phyloP scores from a whole-genome alignment of 2,329 filamentous ascomycete genomes.

The Aspergillus unguis region DNA sequence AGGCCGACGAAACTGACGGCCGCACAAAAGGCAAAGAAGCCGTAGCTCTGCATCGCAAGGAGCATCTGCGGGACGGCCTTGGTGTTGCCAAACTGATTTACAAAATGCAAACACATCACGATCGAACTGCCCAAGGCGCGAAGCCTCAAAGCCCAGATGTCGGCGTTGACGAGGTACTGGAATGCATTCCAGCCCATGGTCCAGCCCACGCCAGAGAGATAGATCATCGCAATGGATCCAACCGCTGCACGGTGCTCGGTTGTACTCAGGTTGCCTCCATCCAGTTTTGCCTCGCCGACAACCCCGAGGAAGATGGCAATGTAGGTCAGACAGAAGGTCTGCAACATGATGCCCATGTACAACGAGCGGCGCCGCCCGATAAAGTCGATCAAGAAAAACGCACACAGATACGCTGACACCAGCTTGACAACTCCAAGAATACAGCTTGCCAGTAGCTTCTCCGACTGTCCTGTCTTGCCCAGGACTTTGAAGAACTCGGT shows the following conservation, averaged over 20 bases:
- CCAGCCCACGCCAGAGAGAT: conserved; percentile 66
- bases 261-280: conserved; percentile 48
- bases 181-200: conserved; percentile 71
- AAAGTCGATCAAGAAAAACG: conserved; percentile 74
- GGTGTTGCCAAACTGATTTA: conserved; percentile 73
- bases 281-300: conserved; percentile 53
- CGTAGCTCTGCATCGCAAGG: conserved; percentile 58
- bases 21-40: conserved; percentile 67
- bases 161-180: conserved; percentile 74
- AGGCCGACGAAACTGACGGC: conserved; percentile 65
- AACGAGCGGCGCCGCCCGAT: conserved; percentile 70
- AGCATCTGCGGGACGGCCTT: conserved; percentile 74
- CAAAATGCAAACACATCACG: conserved; percentile 75
- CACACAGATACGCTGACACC: conserved; percentile 62
- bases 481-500: conserved; percentile 69
- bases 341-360: conserved; percentile 59
- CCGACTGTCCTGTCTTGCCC: conserved; percentile 64
- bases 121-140: conserved; percentile 67
- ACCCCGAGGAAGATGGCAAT: conserved; percentile 60
- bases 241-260: conserved; percentile 57
- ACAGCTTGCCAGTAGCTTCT: conserved; percentile 68
- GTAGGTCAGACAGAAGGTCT: conserved; percentile 61
- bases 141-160: conserved; percentile 72
- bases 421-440: conserved; percentile 76
- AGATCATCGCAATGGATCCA: conserved; percentile 68